A percentile compares a stretch with the other conserved stretches of the same genome.
Conservation (phyloP, 73 alveolate species). For the Breviolum minutum region DNA sequence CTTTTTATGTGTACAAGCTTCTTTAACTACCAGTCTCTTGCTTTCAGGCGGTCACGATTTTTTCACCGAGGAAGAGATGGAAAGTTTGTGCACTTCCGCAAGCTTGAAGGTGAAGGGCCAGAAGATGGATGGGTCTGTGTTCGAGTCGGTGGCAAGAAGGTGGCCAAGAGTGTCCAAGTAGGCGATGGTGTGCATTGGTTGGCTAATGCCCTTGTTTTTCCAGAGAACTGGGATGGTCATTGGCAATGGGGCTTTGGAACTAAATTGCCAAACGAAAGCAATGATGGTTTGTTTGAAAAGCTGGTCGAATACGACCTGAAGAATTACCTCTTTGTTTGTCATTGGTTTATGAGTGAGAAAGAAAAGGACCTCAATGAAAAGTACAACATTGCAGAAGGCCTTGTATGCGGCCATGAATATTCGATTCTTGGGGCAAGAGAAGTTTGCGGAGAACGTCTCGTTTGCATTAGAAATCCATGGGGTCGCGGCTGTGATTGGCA, state of each 20-base stretch:
- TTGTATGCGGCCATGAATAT: not conserved
- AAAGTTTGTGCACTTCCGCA: not conserved
- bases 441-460: not conserved
- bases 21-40: too few species aligned
- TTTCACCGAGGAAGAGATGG: not conserved
- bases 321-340: not conserved
- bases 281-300: not conserved
- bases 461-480: not conserved
- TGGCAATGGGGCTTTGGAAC: not conserved
- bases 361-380: not conserved
- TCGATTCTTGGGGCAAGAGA: not conserved
- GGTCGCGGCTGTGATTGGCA: not conserved
- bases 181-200: not conserved
- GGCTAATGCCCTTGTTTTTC: not conserved
- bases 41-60: too few species aligned
- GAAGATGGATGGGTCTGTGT: not conserved
- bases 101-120: conserved; percentile 1
- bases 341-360: not conserved
- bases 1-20: too few species aligned
- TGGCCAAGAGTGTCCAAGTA: not conserved
- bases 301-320: not conserved
- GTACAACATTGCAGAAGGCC: not conserved
- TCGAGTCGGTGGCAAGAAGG: not conserved
- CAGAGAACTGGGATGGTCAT: not conserved
- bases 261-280: not conserved